Evolutionary conservation across 2,329 filamentous ascomycete genomes (phyloP).

Genomic region (Aspergillus unguis): DNA sequence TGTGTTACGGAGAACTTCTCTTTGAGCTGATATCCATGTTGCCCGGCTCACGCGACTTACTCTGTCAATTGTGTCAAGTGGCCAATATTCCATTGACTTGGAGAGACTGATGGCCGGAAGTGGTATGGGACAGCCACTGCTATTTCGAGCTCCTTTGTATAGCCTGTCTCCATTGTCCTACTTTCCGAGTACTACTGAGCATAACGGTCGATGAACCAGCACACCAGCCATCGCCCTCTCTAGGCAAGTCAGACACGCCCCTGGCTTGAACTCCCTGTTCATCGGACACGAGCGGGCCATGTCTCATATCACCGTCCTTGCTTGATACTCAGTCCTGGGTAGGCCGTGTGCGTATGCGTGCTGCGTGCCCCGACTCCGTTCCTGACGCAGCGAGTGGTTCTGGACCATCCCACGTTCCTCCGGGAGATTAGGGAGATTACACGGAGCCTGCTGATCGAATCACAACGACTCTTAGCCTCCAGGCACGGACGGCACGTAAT

Average conservation of each 20-base stretch:
- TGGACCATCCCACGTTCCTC: slow-evolving; percentile 18
- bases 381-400: slow-evolving; percentile 11
- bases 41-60: no score
- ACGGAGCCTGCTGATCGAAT: slow-evolving; percentile 12
- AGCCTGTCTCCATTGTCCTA: not conserved
- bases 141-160: not conserved
- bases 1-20: no score
- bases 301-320: slow-evolving; percentile 1
- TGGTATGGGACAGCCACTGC: no score
- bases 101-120: no score
- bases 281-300: not conserved
- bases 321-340: not conserved
- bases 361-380: no score
- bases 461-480: slow-evolving; percentile 8
- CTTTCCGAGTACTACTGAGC: not conserved
- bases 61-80: no score
- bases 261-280: not conserved
- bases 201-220: not conserved
- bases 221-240: not conserved
- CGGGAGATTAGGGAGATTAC: slow-evolving; percentile 17
- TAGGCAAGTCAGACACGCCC: not conserved
- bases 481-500: slow-evolving; percentile 14
- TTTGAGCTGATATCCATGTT: no score
- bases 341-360: not conserved
- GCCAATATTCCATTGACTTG: no score